Percentiles rank a stretch among this genome's conserved stretches.
These are phyloP conservation scores for Scleroderma bovista DNA, from an alignment of 768 basidiomycete species.

Conservation along the genomic window DNA sequence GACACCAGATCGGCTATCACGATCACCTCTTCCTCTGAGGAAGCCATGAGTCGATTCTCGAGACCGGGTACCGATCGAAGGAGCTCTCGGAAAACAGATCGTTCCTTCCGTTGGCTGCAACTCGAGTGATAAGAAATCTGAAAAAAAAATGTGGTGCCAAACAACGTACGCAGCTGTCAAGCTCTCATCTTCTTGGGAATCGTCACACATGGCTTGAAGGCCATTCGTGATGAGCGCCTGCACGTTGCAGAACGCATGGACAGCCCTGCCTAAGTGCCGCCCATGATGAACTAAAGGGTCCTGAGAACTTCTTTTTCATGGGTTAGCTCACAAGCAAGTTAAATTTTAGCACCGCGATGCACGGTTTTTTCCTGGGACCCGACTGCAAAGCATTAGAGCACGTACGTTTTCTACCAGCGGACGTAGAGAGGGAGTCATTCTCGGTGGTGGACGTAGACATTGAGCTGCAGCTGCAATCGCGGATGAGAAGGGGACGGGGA, in stretches of 20 bases:
- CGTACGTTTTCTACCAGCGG: too few species aligned
- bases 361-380: background rate
- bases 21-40: slow-evolving; percentile 10
- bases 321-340: background rate
- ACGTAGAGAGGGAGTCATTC: too few species aligned
- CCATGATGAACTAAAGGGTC: slow-evolving; percentile 19
- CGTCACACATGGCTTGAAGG: background rate
- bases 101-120: background rate
- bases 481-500: too few species aligned
- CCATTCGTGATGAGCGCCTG: slow-evolving; percentile 13
- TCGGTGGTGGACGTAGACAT: too few species aligned
- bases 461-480: too few species aligned
- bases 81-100: slow-evolving; percentile 6
- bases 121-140: background rate
- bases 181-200: background rate
- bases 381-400: background rate
- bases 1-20: slow-evolving; percentile 12
- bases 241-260: slow-evolving; percentile 18
- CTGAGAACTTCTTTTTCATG: background rate
- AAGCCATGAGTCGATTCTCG: slow-evolving; percentile 9
- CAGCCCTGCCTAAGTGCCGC: slow-evolving; percentile 15
- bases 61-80: slow-evolving; percentile 11
- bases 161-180: background rate
- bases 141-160: background rate
- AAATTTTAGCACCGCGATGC: background rate